Conservation (phyloP, 179 eudicot genomes). For the Corrigiola litoralis region DNA sequence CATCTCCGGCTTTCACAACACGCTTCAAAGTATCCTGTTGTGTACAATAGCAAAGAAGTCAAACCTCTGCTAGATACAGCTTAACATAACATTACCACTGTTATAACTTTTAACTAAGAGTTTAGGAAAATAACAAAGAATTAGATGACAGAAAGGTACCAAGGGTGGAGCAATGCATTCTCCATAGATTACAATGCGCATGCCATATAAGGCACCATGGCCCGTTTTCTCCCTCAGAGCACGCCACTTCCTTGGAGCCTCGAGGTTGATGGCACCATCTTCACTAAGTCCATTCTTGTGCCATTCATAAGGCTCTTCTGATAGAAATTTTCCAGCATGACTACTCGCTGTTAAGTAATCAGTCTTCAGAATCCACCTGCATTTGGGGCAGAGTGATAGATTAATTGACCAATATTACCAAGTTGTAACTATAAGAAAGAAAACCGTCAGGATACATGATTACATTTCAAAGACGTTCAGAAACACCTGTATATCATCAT, state of each 20-base stretch:
- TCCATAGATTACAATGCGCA: constrained; percentile 78
- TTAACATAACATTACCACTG: background rate
- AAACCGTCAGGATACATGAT: background rate
- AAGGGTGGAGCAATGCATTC: constrained; percentile 91
- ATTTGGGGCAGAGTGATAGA: constrained; percentile 18
- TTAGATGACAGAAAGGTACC: constrained; percentile 38
- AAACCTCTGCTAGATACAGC: background rate
- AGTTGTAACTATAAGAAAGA: background rate
- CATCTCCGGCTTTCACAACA: constrained; percentile 87
- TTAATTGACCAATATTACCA: background rate
- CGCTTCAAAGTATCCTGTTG: constrained; percentile 91
- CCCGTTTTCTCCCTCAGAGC: constrained; percentile 80
- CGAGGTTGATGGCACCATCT: constrained; percentile 80
- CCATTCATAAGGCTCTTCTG: constrained; percentile 96
- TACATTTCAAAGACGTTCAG: too few relatives aligned
- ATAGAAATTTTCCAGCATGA: constrained; percentile 69
- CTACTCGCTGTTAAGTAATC: constrained; percentile 75
- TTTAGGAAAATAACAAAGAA: background rate
- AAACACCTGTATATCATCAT: too few relatives aligned
- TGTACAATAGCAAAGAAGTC: background rate
- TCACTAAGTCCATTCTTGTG: constrained; percentile 72
- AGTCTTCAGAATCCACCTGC: constrained; percentile 93
- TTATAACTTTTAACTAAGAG: background rate
- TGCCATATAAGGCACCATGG: constrained; percentile 89
- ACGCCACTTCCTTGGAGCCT: constrained; percentile 98